Percentiles rank a stretch among this genome's conserved stretches.
Evolutionary conservation across 2,329 filamentous ascomycete species (phyloP).

Genomic region (Cladophialophora yegresii): DNA sequence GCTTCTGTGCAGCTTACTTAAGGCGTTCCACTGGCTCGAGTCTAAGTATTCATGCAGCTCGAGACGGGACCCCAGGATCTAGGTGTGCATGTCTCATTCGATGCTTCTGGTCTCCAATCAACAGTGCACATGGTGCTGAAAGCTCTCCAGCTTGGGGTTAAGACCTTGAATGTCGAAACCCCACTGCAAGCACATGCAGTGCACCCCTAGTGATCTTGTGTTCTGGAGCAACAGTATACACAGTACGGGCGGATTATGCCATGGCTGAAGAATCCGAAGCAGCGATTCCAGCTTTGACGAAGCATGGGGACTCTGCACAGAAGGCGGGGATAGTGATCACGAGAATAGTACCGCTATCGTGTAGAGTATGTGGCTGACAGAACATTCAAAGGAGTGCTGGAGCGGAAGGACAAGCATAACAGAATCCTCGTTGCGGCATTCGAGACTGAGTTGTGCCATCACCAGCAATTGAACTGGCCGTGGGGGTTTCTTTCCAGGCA

Average conservation of each 20-base stretch:
- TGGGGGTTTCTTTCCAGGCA: neutral
- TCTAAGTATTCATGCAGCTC: neutral
- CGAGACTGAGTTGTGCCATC: neutral
- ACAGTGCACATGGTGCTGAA: conserved; percentile 52
- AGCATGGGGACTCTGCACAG: neutral
- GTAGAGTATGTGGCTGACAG: conserved; percentile 9
- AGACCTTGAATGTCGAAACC: conserved; percentile 57
- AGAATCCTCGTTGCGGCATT: conserved; percentile 6
- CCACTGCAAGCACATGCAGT: conserved; percentile 41
- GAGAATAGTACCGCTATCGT: conserved; percentile 4
- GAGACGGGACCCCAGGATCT: neutral
- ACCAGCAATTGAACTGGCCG: neutral
- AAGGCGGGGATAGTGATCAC: conserved; percentile 9
- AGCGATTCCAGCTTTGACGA: conserved; percentile 8
- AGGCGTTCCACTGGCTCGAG: neutral
- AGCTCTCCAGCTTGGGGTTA: conserved; percentile 52
- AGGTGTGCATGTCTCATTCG: conserved; percentile 54
- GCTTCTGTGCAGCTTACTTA: neutral
- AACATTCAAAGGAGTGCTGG: conserved; percentile 9
- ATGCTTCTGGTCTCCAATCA: conserved; percentile 55
- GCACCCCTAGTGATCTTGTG: conserved; percentile 8
- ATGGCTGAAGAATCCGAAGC: conserved; percentile 5
- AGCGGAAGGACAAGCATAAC: conserved; percentile 10
- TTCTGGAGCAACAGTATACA: conserved; percentile 9
- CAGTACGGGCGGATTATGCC: conserved; percentile 2